Evolutionary conservation across 2,329 filamentous ascomycete species (phyloP).

Genomic region (Calonectria henricotiae): DNA sequence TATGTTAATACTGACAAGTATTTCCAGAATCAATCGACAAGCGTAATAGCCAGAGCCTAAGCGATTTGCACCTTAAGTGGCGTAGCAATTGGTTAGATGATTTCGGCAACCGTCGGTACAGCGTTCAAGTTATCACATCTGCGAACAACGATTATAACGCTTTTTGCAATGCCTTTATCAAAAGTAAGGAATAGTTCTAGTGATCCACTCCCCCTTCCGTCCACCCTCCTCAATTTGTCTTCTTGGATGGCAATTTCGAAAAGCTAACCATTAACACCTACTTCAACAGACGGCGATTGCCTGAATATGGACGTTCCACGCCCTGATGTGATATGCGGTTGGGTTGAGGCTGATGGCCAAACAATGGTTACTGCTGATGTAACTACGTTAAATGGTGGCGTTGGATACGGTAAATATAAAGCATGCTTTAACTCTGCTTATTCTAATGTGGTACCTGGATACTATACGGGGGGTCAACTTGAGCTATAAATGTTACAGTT

Average conservation of each 20-base stretch:
- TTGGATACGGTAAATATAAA: constrained; percentile 5
- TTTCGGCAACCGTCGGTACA: constrained; percentile 3
- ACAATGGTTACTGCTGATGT: constrained; percentile 4
- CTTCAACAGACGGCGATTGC: constrained; percentile 2
- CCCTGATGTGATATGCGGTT: constrained; percentile 1
- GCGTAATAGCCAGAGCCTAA: neutral
- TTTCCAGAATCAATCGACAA: neutral
- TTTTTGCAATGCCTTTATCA: neutral
- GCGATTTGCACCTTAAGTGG: neutral
- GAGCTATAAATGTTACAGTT: neutral
- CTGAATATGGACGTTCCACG: neutral
- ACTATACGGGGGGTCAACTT: neutral
- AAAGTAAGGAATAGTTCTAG: neutral
- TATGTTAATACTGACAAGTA: neutral
- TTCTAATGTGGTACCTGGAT: neutral
- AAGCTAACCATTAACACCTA: neutral
- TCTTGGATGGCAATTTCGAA: neutral
- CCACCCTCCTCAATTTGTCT: neutral
- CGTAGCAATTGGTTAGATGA: neutral
- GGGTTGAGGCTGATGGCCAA: neutral
- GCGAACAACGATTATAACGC: neutral
- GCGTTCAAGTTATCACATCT: constrained; percentile 3
- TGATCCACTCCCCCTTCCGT: neutral
- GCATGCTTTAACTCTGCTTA: constrained; percentile 9
- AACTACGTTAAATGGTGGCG: neutral